These are phyloP conservation scores for Ordospora colligata DNA, from an alignment of 371 early-diverging fungal genomes.

Conservation along the genomic window DNA sequence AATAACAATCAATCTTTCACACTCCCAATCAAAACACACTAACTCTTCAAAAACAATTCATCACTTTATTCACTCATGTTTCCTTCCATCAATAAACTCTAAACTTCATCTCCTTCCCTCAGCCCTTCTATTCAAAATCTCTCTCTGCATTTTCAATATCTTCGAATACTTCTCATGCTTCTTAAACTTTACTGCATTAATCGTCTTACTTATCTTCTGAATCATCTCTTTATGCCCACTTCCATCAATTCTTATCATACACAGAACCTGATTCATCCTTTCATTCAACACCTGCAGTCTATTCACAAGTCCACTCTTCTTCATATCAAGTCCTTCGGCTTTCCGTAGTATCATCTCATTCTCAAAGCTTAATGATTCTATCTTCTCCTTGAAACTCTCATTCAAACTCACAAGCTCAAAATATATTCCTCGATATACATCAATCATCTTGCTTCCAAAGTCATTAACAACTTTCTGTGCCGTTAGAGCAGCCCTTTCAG, in stretches of 20 bases:
- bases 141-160: slow-evolving; percentile 17
- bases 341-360: background rate
- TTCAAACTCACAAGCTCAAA: slow-evolving; percentile 19
- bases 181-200: background rate
- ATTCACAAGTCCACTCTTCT: background rate
- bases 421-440: slow-evolving; percentile 25
- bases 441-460: slow-evolving; percentile 15
- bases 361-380: background rate
- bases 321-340: background rate
- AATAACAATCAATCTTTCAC: background rate
- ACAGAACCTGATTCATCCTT: background rate
- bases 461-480: slow-evolving; percentile 8
- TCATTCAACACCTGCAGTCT: background rate
- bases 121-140: slow-evolving; percentile 1
- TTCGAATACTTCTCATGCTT: slow-evolving; percentile 19
- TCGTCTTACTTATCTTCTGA: background rate
- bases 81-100: background rate
- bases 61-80: background rate
- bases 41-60: background rate
- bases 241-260: slow-evolving; percentile 10
- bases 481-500: background rate
- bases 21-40: background rate
- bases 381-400: slow-evolving; percentile 16
- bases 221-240: background rate
- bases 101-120: background rate